Conservation (phyloP, 768 basidiomycete genomes). For the Boletus tomentosulus region DNA sequence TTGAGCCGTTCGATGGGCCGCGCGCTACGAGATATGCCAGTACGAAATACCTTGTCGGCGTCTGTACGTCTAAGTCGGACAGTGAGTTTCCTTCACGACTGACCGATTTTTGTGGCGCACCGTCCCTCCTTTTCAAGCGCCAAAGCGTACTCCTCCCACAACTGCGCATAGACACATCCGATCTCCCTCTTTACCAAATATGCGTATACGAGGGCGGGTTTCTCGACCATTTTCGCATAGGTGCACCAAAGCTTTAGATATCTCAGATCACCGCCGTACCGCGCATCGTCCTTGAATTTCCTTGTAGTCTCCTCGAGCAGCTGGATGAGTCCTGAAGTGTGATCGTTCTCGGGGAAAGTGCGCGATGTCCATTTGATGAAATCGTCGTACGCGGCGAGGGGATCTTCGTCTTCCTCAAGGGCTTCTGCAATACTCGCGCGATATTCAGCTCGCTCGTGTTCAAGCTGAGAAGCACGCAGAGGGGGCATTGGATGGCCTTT, state of each 20-base stretch:
- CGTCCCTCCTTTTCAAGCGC: slow-evolving; percentile 71
- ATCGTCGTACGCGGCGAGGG: slow-evolving; percentile 77
- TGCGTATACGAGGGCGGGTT: slow-evolving; percentile 63
- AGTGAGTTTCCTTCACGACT: slow-evolving; percentile 6
- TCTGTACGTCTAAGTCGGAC: slow-evolving; percentile 52
- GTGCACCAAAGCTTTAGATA: slow-evolving; percentile 91
- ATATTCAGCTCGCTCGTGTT: slow-evolving; percentile 30
- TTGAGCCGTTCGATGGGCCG: slow-evolving; percentile 84
- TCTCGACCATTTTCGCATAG: slow-evolving; percentile 78
- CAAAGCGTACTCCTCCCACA: slow-evolving; percentile 91
- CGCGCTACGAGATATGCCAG: slow-evolving; percentile 78
- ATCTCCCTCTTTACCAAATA: slow-evolving; percentile 71
- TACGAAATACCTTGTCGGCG: slow-evolving; percentile 76
- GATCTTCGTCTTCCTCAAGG: slow-evolving; percentile 75
- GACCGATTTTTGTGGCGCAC: slow-evolving; percentile 42
- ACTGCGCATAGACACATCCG: slow-evolving; percentile 67
- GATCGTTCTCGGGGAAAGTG: slow-evolving; percentile 67
- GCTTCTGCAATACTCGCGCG: slow-evolving; percentile 45
- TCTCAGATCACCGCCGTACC: slow-evolving; percentile 83
- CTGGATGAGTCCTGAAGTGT: slow-evolving; percentile 69
- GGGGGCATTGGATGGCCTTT: slow-evolving; percentile 19
- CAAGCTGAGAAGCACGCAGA: slow-evolving; percentile 25
- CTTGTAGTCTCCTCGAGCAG: slow-evolving; percentile 81
- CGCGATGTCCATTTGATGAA: slow-evolving; percentile 90
- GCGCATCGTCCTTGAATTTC: slow-evolving; percentile 75